Evolutionary conservation across 2,329 filamentous ascomycete species (phyloP).

Genomic region (Ascocoryne sarcoides): DNA sequence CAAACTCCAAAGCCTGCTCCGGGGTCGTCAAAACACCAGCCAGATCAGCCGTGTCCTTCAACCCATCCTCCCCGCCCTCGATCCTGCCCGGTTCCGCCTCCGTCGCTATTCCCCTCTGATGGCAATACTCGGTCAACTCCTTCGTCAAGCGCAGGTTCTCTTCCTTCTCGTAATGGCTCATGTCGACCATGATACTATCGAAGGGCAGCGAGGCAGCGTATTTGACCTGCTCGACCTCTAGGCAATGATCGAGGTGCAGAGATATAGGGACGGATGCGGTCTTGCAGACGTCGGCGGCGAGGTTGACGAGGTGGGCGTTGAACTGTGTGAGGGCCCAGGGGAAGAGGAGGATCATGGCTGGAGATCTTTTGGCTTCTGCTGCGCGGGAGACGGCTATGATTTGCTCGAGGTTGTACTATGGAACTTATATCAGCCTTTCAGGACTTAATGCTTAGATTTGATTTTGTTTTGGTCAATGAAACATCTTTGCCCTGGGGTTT

Average conservation of each 20-base stretch:
- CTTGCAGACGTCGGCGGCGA: conserved; percentile 45
- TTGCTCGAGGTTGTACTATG: conserved; percentile 60
- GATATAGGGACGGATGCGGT: conserved; percentile 50
- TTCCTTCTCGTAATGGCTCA: conserved; percentile 62
- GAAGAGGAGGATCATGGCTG: conserved; percentile 61
- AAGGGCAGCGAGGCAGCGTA: conserved; percentile 50
- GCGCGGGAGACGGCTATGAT: conserved; percentile 58
- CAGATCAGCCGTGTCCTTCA: conserved; percentile 56
- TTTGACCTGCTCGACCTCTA: conserved; percentile 48
- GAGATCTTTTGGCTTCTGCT: conserved; percentile 54
- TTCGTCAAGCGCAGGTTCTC: conserved; percentile 60
- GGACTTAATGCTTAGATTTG: too few relatives aligned
- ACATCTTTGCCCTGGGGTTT: too few relatives aligned
- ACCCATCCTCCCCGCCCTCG: conserved; percentile 66
- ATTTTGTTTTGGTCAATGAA: conserved; percentile 28
- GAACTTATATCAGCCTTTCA: too few relatives aligned
- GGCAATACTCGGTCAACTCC: conserved; percentile 40
- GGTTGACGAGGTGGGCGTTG: conserved; percentile 41
- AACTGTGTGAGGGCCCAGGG: conserved; percentile 61
- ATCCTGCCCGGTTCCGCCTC: conserved; percentile 63
- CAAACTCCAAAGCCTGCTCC: conserved; percentile 53
- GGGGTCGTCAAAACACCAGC: conserved; percentile 54
- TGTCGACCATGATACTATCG: conserved; percentile 70
- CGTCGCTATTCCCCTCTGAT: conserved; percentile 55
- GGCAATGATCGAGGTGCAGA: conserved; percentile 60